A percentile compares a stretch with the other conserved stretches of the same genome.
Conservation (phyloP, 345 rosid species). For the Carallia brachiata region DNA sequence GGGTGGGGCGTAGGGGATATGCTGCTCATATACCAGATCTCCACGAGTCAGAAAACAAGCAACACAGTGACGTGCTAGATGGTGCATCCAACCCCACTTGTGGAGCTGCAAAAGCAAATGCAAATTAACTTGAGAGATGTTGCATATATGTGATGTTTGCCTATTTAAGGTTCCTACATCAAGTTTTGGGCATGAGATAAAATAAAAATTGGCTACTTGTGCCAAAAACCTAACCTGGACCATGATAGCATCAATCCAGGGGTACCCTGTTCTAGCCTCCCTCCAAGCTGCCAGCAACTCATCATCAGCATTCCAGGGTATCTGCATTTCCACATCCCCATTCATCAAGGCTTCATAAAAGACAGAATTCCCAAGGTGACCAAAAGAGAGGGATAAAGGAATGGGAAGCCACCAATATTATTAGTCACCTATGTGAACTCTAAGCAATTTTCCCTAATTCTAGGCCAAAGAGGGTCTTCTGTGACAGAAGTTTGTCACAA, state of each 20-base stretch:
- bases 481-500: background rate
- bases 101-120: constrained; percentile 50
- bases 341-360: constrained; percentile 1
- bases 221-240: constrained; percentile 62
- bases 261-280: constrained; percentile 85
- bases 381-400: background rate
- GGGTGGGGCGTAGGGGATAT: background rate
- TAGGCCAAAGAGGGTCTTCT: constrained; percentile 3
- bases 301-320: constrained; percentile 82
- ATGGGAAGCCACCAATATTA: background rate
- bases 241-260: constrained; percentile 99
- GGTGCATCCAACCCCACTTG: constrained; percentile 99
- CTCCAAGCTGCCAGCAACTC: constrained; percentile 83
- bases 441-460: background rate
- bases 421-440: background rate
- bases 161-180: background rate
- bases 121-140: constrained; percentile 3
- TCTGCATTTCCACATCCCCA: constrained; percentile 42
- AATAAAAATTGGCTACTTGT: constrained; percentile 6
- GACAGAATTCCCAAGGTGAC: background rate
- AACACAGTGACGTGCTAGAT: constrained; percentile 85
- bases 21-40: constrained; percentile 60
- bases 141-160: background rate
- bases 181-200: background rate
- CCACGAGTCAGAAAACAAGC: constrained; percentile 97